Base-by-base conservation (phyloP, 768 basidiomycete species). In the Suillus tomentosus region DNA sequence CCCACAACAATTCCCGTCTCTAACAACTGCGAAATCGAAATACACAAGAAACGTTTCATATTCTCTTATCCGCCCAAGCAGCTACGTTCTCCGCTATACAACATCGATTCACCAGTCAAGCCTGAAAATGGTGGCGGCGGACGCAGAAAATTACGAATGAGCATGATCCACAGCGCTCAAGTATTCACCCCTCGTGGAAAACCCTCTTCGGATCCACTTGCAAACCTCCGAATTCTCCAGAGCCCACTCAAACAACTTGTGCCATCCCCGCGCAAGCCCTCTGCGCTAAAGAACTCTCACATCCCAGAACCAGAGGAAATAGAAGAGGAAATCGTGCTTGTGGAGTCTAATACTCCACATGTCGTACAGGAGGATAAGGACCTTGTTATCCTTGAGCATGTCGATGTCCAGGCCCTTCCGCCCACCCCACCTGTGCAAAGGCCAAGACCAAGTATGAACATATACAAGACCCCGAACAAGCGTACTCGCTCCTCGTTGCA, bases 31-130 rank as follows among this genome's bases (percentile, higher is more conserved):
- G 83, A 85, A 42, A 80, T 92, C 50, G 87, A 88, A 66, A 87
- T 92, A 15, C 85, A 85, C 70, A 81, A 80, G 51, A 92, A 91
- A 69, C 80, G 84, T 7, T 92, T 92, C 72, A 77, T 79, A n/a
- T 92, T 91, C 73, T 80, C 80, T 5, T 92, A 92, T 69, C 91
- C 90, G 2, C 89, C 91, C 6, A 91, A 91, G 70, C 86, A 89
- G 53, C 76, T 88, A 37, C 85, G 90, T 27, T 77, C 83, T 17
- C 76, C 78, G 5, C 76, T 84, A 27, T 79, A 83, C 45, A 79
- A 82, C 8, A 84, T 85, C 1, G 87, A 87, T 36, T 71, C 80
- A 56, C 80, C 81, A 79, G 66, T 58, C 80, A 79, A 61, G 54
- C 3, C 57, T 39, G 57, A 58, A 11, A 58, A 42, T 31, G 17